Evolutionary conservation across 441 rosid species (phyloP).

Genomic region (Lepidium campestre): DNA sequence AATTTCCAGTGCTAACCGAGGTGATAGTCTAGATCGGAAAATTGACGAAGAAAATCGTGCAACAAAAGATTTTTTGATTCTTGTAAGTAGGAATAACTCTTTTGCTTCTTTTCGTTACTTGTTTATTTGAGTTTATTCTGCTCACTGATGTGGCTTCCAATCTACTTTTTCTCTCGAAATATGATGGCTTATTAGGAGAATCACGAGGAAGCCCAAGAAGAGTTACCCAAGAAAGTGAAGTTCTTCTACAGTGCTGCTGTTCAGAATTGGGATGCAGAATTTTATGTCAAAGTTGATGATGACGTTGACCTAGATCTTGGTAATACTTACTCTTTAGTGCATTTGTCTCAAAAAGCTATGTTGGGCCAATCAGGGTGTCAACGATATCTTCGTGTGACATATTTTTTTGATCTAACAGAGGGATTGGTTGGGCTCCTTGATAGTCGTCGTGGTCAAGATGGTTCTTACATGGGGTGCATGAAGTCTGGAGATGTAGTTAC

Average conservation of each 20-base stretch:
- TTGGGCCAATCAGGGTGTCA: not conserved
- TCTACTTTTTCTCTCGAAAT: not conserved
- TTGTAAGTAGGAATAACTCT: constrained; percentile 43
- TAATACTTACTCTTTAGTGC: constrained; percentile 26
- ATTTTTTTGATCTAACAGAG: constrained; percentile 45
- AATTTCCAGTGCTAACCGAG: constrained; percentile 76
- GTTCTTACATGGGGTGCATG: constrained; percentile 94
- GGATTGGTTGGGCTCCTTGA: constrained; percentile 70
- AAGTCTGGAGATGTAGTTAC: constrained; percentile 88
- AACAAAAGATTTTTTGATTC: constrained; percentile 80
- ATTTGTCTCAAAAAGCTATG: constrained; percentile 8
- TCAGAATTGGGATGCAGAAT: constrained; percentile 94
- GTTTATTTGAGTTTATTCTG: not conserved
- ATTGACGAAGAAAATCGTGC: constrained; percentile 59
- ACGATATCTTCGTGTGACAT: not conserved
- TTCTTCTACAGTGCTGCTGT: constrained; percentile 81
- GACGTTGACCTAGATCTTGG: constrained; percentile 78
- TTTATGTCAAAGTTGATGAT: constrained; percentile 88
- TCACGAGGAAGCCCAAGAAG: constrained; percentile 97
- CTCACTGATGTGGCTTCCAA: constrained; percentile 1
- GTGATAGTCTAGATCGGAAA: constrained; percentile 87
- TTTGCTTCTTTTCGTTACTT: not conserved
- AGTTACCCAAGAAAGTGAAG: constrained; percentile 83
- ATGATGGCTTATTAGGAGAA: constrained; percentile 51
- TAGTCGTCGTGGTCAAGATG: constrained; percentile 63